Percentiles rank a stretch among this genome's conserved stretches.
Conservation (phyloP, 345 rosid genomes). For the Lepidium aucheri region DNA sequence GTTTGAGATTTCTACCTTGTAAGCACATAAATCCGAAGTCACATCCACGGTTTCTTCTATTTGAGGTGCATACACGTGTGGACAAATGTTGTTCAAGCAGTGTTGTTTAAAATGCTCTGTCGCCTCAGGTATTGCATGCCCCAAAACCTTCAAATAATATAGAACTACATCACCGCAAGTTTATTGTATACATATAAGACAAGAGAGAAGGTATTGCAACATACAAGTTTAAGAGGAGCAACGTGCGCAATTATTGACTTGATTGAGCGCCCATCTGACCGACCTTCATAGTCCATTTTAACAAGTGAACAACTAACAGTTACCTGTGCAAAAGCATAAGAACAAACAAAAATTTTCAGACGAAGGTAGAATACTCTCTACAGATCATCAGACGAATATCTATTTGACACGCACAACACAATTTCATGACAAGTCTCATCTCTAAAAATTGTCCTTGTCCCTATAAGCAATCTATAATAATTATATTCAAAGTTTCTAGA, state of each 20-base stretch:
- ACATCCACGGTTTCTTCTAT: conserved; percentile 88
- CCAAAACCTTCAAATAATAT: conserved; percentile 59
- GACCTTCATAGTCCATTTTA: conserved; percentile 90
- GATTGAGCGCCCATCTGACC: conserved; percentile 91
- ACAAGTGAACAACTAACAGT: conserved; percentile 79
- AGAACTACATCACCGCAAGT: not conserved
- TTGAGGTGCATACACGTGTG: conserved; percentile 88
- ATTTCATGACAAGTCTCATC: not conserved
- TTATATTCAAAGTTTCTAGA: not conserved
- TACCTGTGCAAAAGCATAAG: conserved; percentile 47
- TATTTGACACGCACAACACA: not conserved
- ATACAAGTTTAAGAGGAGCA: conserved; percentile 89
- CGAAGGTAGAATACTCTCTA: too few relatives aligned
- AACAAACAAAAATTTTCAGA: not conserved
- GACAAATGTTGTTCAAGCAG: conserved; percentile 72
- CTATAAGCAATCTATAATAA: not conserved
- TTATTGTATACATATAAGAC: not conserved
- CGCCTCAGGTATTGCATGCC: conserved; percentile 94
- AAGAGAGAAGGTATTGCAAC: conserved; percentile 18
- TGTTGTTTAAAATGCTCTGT: conserved; percentile 96
- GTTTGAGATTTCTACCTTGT: conserved; percentile 49
- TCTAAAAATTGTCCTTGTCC: not conserved
- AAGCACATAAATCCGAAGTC: conserved; percentile 93
- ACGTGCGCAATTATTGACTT: conserved; percentile 91
- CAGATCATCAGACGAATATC: not conserved